phyloP scores from a whole-genome alignment of 2,329 filamentous ascomycete genomes.

The Diaporthe citriasiana region DNA sequence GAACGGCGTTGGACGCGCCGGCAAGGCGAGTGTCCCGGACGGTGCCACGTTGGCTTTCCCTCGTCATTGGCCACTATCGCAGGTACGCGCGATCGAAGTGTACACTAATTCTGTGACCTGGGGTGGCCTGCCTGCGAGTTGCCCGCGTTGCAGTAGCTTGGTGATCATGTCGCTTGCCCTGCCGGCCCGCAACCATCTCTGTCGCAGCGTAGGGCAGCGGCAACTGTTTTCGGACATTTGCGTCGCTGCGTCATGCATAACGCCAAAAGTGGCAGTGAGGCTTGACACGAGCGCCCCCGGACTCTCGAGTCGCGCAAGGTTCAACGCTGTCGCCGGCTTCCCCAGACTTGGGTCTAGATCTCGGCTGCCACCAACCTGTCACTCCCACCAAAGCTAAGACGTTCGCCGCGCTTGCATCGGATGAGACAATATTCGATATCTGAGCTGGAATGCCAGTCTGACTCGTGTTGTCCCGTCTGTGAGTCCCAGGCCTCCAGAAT shows the following conservation, averaged over 20 bases:
- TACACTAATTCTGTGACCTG: conserved; percentile 1
- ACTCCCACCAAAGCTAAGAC: conserved; percentile 19
- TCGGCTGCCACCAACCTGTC: conserved; percentile 10
- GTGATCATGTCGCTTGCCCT: conserved; percentile 29
- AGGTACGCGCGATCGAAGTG: conserved; percentile 34
- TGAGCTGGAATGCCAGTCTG: background rate
- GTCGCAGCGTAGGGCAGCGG: conserved; percentile 25
- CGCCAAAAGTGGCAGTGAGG: conserved; percentile 34
- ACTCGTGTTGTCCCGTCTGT: background rate
- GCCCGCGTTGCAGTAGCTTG: conserved; percentile 30
- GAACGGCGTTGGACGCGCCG: conserved; percentile 11
- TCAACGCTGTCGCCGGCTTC: conserved; percentile 17
- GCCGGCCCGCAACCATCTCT: conserved; percentile 28
- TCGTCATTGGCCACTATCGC: conserved; percentile 32
- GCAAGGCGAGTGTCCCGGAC: conserved; percentile 12
- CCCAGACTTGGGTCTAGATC: conserved; percentile 27
- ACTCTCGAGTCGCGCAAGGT: conserved; percentile 21
- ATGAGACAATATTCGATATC: background rate
- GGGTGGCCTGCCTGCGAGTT: conserved; percentile 8
- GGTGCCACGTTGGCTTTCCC: conserved; percentile 29
- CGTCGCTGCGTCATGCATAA: conserved; percentile 30
- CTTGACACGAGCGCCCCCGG: conserved; percentile 32
- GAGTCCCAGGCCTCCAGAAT: background rate
- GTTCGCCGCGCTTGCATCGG: conserved; percentile 29
- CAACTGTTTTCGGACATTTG: conserved; percentile 31